phyloP scores from a whole-genome alignment of 345 rosid genomes.

The Hevea brasiliensis region DNA sequence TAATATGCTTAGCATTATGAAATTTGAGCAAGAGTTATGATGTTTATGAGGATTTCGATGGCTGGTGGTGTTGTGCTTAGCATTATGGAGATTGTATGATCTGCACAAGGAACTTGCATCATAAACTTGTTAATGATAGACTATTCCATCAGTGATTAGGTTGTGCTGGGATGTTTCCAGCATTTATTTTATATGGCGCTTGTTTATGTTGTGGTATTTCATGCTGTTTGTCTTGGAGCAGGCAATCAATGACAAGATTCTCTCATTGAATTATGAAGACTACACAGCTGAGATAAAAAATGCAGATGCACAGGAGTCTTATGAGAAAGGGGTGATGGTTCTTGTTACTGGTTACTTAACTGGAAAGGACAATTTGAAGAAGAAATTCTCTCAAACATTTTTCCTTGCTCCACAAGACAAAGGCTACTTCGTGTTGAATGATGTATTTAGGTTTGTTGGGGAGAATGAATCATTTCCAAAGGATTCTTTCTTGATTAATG shows the following conservation, averaged over 20 bases:
- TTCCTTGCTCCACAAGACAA: slow-evolving; percentile 93
- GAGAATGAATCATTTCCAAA: slow-evolving; percentile 45
- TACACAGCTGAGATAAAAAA: slow-evolving; percentile 85
- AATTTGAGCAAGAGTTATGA: not conserved
- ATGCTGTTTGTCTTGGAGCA: slow-evolving; percentile 10
- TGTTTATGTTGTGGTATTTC: not conserved
- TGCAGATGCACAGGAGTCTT: slow-evolving; percentile 84
- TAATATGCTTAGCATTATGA: too few relatives aligned
- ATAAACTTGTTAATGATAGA: not conserved
- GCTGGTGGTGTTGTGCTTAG: not conserved
- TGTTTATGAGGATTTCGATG: not conserved
- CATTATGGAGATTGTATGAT: not conserved
- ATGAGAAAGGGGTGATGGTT: slow-evolving; percentile 69
- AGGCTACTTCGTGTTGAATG: slow-evolving; percentile 87
- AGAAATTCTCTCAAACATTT: slow-evolving; percentile 83
- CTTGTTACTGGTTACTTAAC: slow-evolving; percentile 83
- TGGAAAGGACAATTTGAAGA: slow-evolving; percentile 66
- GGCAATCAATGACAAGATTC: slow-evolving; percentile 30
- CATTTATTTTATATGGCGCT: not conserved
- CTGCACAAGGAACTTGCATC: not conserved
- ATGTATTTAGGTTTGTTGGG: slow-evolving; percentile 77
- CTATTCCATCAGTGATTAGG: not conserved
- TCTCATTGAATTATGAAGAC: slow-evolving; percentile 34
- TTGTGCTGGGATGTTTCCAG: slow-evolving; percentile 1
- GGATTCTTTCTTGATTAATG: slow-evolving; percentile 36